Conservation (phyloP, 208 protist species). For the Strigomonas galati region DNA sequence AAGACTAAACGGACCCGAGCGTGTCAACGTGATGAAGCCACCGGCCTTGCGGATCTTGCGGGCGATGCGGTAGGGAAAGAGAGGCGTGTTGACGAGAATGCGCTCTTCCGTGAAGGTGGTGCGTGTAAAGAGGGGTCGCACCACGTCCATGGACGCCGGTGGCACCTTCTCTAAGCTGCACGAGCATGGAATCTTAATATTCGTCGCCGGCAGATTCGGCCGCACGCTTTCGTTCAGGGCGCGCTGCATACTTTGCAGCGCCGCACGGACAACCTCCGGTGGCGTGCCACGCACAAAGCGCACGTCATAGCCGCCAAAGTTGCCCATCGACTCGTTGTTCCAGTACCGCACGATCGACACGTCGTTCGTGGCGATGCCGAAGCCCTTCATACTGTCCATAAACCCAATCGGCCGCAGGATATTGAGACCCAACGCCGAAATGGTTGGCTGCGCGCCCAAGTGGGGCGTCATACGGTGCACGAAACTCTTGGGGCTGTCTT, state of each 20-base stretch:
- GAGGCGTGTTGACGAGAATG: constrained; percentile 61
- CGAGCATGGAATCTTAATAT: constrained; percentile 49
- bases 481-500: constrained; percentile 77
- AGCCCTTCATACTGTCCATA: constrained; percentile 70
- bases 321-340: constrained; percentile 87
- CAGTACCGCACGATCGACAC: constrained; percentile 84
- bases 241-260: constrained; percentile 25
- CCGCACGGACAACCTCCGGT: constrained; percentile 35
- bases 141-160: neutral
- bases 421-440: constrained; percentile 59
- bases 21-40: constrained; percentile 53
- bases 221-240: constrained; percentile 32
- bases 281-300: constrained; percentile 71
- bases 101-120: constrained; percentile 31
- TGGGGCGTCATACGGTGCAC: constrained; percentile 64
- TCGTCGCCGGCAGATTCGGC: constrained; percentile 28
- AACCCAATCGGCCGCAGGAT: constrained; percentile 77
- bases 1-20: constrained; percentile 73
- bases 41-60: constrained; percentile 45
- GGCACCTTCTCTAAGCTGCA: constrained; percentile 27
- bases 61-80: constrained; percentile 68
- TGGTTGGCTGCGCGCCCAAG: constrained; percentile 28
- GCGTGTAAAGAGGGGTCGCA: constrained; percentile 15
- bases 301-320: constrained; percentile 82
- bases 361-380: constrained; percentile 78